These are phyloP conservation scores for Chaetomium cochliodes DNA, from an alignment of 495 filamentous ascomycete genomes.

Conservation along the genomic window DNA sequence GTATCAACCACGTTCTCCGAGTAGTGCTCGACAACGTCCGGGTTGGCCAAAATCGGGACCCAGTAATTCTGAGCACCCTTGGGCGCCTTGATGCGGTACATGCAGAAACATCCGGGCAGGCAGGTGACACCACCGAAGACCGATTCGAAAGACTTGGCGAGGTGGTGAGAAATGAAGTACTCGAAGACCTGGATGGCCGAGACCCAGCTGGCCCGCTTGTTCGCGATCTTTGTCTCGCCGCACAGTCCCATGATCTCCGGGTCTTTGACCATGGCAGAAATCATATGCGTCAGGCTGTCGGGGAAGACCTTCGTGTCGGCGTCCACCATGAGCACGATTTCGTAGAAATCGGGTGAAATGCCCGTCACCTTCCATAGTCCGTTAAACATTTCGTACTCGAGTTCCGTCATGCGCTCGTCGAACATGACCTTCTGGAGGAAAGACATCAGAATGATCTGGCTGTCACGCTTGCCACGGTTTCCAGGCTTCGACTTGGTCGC, in stretches of 20 bases:
- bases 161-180: constrained; percentile 98
- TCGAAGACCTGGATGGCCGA: constrained; percentile 99
- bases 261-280: constrained; percentile 98
- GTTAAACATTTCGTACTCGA: constrained; percentile 99
- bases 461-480: constrained; percentile 97
- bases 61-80: constrained; percentile 99
- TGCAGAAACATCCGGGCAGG: constrained; percentile 98
- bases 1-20: constrained; percentile 99
- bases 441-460: constrained; percentile 98
- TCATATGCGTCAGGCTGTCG: constrained; percentile 96
- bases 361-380: constrained; percentile 98
- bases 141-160: constrained; percentile 95
- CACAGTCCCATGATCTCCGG: constrained; percentile 99
- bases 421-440: constrained; percentile 99
- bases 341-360: constrained; percentile 96
- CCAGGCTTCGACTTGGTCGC: constrained; percentile 78
- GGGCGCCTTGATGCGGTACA: constrained; percentile 99
- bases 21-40: constrained; percentile 98
- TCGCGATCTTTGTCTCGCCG: constrained; percentile 99
- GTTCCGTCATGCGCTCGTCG: constrained; percentile 98
- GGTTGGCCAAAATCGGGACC: constrained; percentile 98
- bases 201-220: constrained; percentile 93
- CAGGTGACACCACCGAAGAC: constrained; percentile 99
- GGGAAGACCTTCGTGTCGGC: constrained; percentile 99
- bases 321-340: constrained; percentile 97